Percentiles rank a stretch among this genome's conserved stretches.
These are phyloP conservation scores for Eragrostis tef DNA, from an alignment of 202 grass and related monocot genomes.

Conservation along the genomic window DNA sequence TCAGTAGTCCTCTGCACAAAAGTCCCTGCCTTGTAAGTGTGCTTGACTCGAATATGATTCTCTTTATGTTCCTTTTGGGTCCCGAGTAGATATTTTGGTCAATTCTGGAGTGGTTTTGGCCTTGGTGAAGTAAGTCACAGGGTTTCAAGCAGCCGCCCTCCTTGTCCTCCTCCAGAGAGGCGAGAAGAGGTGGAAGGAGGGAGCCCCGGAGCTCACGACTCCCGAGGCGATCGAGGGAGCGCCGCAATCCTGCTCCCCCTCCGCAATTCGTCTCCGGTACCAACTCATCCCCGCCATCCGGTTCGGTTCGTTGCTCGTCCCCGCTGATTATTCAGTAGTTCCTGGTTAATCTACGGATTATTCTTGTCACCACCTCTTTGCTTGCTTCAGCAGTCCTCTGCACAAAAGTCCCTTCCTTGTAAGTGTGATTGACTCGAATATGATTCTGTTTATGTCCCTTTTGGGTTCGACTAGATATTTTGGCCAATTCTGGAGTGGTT, in stretches of 20 bases:
- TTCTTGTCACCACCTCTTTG: neutral
- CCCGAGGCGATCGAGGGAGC: conserved; percentile 31
- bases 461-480: neutral
- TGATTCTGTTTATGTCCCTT: neutral
- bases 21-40: neutral
- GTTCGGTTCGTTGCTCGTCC: neutral
- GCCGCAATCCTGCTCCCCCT: neutral
- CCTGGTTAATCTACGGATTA: neutral
- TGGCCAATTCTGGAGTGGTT: conserved; percentile 1
- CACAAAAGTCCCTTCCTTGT: neutral
- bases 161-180: conserved; percentile 22
- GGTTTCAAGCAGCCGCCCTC: conserved; percentile 18
- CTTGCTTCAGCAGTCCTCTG: neutral
- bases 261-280: neutral
- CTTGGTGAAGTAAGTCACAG: neutral
- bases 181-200: neutral
- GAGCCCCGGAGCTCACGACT: conserved; percentile 3
- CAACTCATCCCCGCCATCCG: neutral
- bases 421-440: neutral
- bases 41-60: neutral
- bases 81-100: neutral
- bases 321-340: neutral
- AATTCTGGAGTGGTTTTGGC: conserved; percentile 5
- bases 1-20: too few relatives aligned
- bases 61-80: neutral